Conservation (phyloP, 345 rosid species). For the Salix arbutifolia region DNA sequence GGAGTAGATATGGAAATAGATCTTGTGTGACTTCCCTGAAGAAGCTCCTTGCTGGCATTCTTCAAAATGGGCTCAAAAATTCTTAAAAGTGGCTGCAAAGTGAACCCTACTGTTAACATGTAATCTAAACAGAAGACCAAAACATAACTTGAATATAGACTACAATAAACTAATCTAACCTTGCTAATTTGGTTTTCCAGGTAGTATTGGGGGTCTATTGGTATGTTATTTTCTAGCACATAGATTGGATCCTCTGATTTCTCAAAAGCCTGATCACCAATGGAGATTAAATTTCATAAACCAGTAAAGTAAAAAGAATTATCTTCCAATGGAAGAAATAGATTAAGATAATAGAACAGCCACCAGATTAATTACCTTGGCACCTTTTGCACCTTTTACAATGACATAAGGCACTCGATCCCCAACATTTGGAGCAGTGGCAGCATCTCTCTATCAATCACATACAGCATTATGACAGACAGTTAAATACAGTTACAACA, state of each 20-base stretch:
- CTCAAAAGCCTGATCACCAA: conserved; percentile 74
- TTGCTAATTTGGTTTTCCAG: conserved; percentile 94
- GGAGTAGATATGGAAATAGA: conserved; percentile 88
- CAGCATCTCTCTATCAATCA: conserved; percentile 82
- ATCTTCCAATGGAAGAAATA: neutral
- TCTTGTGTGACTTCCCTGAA: conserved; percentile 88
- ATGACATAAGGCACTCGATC: conserved; percentile 97
- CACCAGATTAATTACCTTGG: conserved; percentile 55
- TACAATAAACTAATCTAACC: conserved; percentile 39
- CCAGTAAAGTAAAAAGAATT: neutral
- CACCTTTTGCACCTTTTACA: conserved; percentile 90
- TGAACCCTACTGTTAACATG: conserved; percentile 11
- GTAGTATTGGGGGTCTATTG: conserved; percentile 88
- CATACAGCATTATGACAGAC: neutral
- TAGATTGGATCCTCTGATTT: conserved; percentile 94
- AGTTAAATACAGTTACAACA: too few species aligned
- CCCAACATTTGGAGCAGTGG: conserved; percentile 98
- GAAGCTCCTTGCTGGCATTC: conserved; percentile 92
- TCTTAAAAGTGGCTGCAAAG: conserved; percentile 81
- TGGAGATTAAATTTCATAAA: conserved; percentile 1
- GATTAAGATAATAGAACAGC: neutral
- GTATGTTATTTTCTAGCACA: conserved; percentile 85
- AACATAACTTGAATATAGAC: neutral
- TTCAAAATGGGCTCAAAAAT: conserved; percentile 94
- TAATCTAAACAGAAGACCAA: neutral